These are phyloP conservation scores for Endocalyx cinctus DNA, from an alignment of 2,329 filamentous ascomycete genomes.

Conservation along the genomic window DNA sequence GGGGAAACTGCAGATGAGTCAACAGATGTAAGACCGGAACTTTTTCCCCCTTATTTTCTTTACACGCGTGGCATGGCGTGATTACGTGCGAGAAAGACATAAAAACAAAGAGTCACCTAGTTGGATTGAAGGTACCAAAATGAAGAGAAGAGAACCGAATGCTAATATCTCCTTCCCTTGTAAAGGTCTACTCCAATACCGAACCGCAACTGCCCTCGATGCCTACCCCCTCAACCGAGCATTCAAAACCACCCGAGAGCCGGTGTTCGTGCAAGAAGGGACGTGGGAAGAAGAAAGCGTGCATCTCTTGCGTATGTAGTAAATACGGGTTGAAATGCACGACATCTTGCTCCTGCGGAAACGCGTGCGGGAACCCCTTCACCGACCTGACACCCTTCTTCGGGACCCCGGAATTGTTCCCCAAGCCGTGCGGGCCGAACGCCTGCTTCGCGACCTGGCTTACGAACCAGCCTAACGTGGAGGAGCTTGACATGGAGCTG, in stretches of 20 bases:
- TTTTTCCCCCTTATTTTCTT: no score
- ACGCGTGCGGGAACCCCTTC: constrained; percentile 28
- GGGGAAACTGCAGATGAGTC: constrained; percentile 28
- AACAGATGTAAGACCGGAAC: constrained; percentile 21
- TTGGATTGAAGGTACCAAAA: background rate
- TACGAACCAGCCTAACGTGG: constrained; percentile 28
- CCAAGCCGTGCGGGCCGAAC: constrained; percentile 27
- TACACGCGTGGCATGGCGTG: no score
- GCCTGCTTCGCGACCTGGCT: constrained; percentile 30
- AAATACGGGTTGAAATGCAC: constrained; percentile 26
- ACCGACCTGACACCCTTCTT: constrained; percentile 28
- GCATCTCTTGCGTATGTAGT: constrained; percentile 27
- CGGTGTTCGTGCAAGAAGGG: constrained; percentile 29
- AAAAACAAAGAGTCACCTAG: no score
- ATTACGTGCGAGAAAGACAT: no score
- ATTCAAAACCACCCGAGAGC: constrained; percentile 18
- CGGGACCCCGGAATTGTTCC: constrained; percentile 21
- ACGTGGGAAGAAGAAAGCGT: constrained; percentile 29
- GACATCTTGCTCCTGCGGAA: constrained; percentile 23
- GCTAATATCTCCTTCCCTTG: constrained; percentile 6
- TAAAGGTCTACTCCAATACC: constrained; percentile 22
- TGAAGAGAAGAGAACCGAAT: constrained; percentile 5
- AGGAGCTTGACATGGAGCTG: constrained; percentile 27
- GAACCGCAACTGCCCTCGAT: constrained; percentile 18
- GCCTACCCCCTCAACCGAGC: constrained; percentile 22